These are phyloP conservation scores for Amborella trichopoda DNA, from an alignment of 164 flowering plant genomes.

Conservation along the genomic window DNA sequence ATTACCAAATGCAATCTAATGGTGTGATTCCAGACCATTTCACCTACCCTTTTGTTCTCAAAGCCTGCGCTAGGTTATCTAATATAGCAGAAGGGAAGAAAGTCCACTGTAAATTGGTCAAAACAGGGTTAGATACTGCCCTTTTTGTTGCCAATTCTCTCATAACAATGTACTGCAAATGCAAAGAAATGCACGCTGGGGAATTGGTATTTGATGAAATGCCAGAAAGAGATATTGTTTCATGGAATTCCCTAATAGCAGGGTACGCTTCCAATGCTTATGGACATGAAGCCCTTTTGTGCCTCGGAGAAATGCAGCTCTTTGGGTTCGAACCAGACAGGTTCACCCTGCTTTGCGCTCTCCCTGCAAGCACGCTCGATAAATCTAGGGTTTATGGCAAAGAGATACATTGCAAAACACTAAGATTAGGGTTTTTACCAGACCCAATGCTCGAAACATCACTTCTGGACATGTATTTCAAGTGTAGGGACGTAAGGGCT, in stretches of 20 bases:
- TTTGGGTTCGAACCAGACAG: conserved; percentile 25
- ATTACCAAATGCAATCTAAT: conserved; percentile 17
- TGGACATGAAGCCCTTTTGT: conserved; percentile 24
- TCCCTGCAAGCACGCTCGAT: conserved; percentile 36
- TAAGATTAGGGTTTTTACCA: conserved; percentile 13
- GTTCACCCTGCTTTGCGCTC: conserved; percentile 29
- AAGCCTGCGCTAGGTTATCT: conserved; percentile 30
- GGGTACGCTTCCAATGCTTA: conserved; percentile 40
- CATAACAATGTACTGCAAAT: conserved; percentile 40
- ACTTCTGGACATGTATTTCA: conserved; percentile 52
- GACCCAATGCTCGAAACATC: conserved; percentile 45
- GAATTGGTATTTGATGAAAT: conserved; percentile 47
- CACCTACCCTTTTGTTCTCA: conserved; percentile 52
- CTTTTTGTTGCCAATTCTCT: conserved; percentile 44
- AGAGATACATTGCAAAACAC: conserved; percentile 29
- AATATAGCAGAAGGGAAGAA: conserved; percentile 26
- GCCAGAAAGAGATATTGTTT: conserved; percentile 40
- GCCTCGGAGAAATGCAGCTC: conserved; percentile 28
- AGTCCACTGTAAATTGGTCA: conserved; percentile 32
- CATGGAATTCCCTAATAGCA: conserved; percentile 70
- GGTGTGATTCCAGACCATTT: conserved; percentile 30
- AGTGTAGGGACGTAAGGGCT: conserved; percentile 33
- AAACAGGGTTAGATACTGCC: conserved; percentile 38
- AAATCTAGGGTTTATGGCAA: conserved; percentile 16
- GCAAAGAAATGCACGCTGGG: conserved; percentile 27